These are phyloP conservation scores for Suhomyces coccinellae DNA, from an alignment of 1,139 yeast genomes.

Conservation along the genomic window DNA sequence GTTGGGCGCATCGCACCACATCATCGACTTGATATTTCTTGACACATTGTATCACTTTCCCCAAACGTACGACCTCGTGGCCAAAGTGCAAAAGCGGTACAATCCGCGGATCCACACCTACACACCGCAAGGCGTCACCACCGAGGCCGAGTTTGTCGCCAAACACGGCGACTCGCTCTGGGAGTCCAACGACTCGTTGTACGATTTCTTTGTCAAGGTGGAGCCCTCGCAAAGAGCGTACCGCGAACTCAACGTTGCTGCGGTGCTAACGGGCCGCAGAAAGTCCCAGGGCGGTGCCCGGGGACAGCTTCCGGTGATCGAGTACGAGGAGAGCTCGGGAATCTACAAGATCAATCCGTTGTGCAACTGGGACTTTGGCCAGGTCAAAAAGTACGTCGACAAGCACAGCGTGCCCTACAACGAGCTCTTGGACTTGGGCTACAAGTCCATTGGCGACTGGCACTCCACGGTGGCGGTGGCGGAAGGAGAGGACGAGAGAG, in stretches of 20 bases:
- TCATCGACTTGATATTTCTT: conserved; percentile 76
- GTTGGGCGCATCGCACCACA: conserved; percentile 29
- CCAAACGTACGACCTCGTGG: conserved; percentile 80
- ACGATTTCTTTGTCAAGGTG: conserved; percentile 86
- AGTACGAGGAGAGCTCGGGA: conserved; percentile 66
- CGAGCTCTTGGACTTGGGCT: conserved; percentile 79
- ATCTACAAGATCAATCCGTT: conserved; percentile 87
- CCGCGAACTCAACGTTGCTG: conserved; percentile 64
- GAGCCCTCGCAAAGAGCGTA: conserved; percentile 92
- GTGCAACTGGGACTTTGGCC: conserved; percentile 76
- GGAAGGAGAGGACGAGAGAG: conserved; percentile 92
- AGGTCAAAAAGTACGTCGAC: conserved; percentile 70
- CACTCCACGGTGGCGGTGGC: conserved; percentile 89
- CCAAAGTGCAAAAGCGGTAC: conserved; percentile 57
- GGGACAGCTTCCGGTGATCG: conserved; percentile 70
- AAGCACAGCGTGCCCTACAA: conserved; percentile 80
- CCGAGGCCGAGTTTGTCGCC: conserved; percentile 64
- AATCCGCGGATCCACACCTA: conserved; percentile 56
- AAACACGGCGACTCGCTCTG: conserved; percentile 77
- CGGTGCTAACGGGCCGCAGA: conserved; percentile 91
- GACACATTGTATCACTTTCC: conserved; percentile 94
- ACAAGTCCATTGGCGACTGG: conserved; percentile 92
- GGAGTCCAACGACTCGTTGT: conserved; percentile 78
- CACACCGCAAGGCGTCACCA: conserved; percentile 58
- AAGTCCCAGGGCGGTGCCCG: conserved; percentile 89